Evolutionary conservation across 192 early-diverging fungal genomes (phyloP).

Genomic region (Umbelopsis isabellina): DNA sequence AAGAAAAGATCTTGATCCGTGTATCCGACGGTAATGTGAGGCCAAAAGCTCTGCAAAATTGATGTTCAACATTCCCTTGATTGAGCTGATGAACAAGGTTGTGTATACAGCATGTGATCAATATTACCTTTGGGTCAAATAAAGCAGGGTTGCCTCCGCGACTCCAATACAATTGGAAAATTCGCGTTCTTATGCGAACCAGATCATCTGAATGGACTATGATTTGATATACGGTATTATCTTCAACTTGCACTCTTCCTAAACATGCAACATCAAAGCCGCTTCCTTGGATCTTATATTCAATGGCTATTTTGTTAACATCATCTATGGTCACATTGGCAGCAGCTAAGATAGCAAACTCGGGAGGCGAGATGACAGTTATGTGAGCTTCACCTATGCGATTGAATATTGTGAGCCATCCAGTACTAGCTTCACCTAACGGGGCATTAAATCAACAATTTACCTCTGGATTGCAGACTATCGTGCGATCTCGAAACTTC

Average conservation of each 20-base stretch:
- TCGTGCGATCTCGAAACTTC: conserved; percentile 49
- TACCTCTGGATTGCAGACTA: conserved; percentile 37
- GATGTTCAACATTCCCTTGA: not conserved
- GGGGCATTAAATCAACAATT: not conserved
- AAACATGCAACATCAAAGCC: conserved; percentile 62
- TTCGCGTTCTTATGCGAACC: conserved; percentile 50
- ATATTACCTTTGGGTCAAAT: conserved; percentile 57
- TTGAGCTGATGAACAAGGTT: not conserved
- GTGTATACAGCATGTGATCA: not conserved
- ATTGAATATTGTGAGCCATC: not conserved
- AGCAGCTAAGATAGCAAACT: conserved; percentile 60
- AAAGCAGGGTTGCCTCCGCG: conserved; percentile 71
- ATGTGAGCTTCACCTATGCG: conserved; percentile 67
- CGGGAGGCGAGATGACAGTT: conserved; percentile 71
- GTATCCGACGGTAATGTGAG: conserved; percentile 74
- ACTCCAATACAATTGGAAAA: conserved; percentile 58
- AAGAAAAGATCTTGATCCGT: conserved; percentile 65
- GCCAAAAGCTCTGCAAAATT: conserved; percentile 51
- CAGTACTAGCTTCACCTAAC: not conserved
- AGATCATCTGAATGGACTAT: conserved; percentile 52
- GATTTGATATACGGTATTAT: conserved; percentile 41
- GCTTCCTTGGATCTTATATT: conserved; percentile 56
- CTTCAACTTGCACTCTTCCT: conserved; percentile 48
- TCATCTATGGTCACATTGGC: conserved; percentile 67
- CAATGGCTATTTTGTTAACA: conserved; percentile 59